These are phyloP conservation scores for Lactarius sp. DNA, from an alignment of 768 basidiomycete genomes.

Conservation along the genomic window DNA sequence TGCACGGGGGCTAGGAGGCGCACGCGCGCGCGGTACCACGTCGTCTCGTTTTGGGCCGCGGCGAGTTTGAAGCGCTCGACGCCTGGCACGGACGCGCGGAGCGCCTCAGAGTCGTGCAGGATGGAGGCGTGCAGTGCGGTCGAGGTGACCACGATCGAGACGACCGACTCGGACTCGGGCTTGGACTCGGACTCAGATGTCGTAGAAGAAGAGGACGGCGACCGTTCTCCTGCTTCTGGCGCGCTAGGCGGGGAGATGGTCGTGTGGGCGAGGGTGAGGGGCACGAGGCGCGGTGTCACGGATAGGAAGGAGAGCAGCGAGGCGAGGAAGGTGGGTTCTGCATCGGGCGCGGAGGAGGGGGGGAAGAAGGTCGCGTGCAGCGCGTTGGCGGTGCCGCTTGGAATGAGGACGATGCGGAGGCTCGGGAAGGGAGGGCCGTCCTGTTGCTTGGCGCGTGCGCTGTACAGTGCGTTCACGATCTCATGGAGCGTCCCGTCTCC, in stretches of 20 bases:
- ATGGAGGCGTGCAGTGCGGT: constrained; percentile 83
- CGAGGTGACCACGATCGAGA: constrained; percentile 82
- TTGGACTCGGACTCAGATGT: background rate
- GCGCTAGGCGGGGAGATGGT: constrained; percentile 32
- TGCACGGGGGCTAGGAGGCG: constrained; percentile 50
- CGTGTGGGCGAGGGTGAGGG: constrained; percentile 53
- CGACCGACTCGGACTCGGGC: constrained; percentile 26
- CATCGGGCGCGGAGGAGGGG: constrained; percentile 30
- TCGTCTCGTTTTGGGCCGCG: constrained; percentile 64
- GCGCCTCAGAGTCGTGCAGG: constrained; percentile 71
- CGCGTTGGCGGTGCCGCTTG: constrained; percentile 92
- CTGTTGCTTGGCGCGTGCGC: background rate
- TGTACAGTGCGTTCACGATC: constrained; percentile 59
- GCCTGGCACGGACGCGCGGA: constrained; percentile 66
- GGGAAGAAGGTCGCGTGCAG: constrained; percentile 77
- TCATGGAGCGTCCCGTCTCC: constrained; percentile 95
- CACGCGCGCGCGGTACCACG: constrained; percentile 62
- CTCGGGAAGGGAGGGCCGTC: background rate
- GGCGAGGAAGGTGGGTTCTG: constrained; percentile 40
- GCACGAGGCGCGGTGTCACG: constrained; percentile 29
- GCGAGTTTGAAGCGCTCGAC: constrained; percentile 87
- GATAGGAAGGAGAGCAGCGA: constrained; percentile 28
- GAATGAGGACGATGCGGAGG: constrained; percentile 51
- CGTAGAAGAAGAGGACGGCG: background rate
- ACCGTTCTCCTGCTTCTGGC: background rate